Evolutionary conservation across 2,329 filamentous ascomycete species (phyloP), one percentile per base, ranked within the genome.

Genomic region (Parastagonospora avenae): DNA sequence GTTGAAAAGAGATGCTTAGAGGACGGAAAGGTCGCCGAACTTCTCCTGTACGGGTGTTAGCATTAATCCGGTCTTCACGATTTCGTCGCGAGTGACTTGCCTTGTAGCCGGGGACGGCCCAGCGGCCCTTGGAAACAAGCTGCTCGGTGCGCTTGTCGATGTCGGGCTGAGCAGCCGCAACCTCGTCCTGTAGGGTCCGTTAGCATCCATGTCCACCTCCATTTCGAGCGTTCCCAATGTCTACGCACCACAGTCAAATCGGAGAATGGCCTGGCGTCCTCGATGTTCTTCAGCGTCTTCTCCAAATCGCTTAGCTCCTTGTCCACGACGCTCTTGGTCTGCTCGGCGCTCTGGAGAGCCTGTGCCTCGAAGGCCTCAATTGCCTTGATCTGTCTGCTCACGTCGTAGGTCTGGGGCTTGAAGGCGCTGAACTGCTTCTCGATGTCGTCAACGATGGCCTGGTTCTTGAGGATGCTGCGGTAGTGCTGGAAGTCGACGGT

Each of bases 81-180:
- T 9, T 10, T 10, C 16, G 2, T 14, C 33, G 27, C 24, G 24
- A 30, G 12, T 56, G 42, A 79, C 88, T 70, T 82, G 93, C 93
- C 91, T 97, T 96, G 90, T 99, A 99, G 76, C 94, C 94, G 60
- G 94, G 92, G 74, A 96, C 92, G 82, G 88, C 85, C 94, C 94
- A 99, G 86, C 92, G 91, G 77, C 93, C 93, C 88, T 95, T 97
- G 78, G 91, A 91, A 63, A 99, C 92, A 76, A 99, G 86, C 81
- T 94, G 87, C 71, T 87, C 81, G 69, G 93, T 96, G 85, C 95
- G 95, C 86, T 96, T 87, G 81, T 97, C 93, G 77, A 99, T 97
- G 66, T 96, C 93, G 70, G 94, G 92, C 77, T 92, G 91, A 69
- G 93, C 94, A 67, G 90, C 86, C 57, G 90, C 91, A 77, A 99